A percentile compares a stretch with the other conserved stretches of the same genome.
phyloP scores from a whole-genome alignment of 2,329 filamentous ascomycete species.

The Diaporthe sp. region DNA sequence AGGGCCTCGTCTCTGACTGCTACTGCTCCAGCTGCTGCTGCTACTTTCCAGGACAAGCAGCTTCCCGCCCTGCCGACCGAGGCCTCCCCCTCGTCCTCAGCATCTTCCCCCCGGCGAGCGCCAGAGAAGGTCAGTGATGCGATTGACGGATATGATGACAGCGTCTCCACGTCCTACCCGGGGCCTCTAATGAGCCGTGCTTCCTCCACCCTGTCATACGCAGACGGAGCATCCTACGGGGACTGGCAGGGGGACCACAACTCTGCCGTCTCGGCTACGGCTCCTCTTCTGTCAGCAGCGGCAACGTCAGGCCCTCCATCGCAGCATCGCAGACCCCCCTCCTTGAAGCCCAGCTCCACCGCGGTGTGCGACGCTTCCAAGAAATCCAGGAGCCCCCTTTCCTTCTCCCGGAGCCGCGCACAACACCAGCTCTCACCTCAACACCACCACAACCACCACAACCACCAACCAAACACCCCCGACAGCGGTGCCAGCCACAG shows the following conservation, averaged over 20 bases:
- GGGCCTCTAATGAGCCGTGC: conserved; percentile 25
- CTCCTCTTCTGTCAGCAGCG: conserved; percentile 31
- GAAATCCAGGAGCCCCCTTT: conserved; percentile 37
- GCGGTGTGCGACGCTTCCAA: conserved; percentile 35
- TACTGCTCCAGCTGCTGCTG: not conserved
- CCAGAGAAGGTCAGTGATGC: conserved; percentile 18
- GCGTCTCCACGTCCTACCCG: not conserved
- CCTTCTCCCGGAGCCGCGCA: conserved; percentile 34
- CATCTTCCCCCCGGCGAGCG: conserved; percentile 8
- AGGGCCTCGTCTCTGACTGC: conserved; percentile 2
- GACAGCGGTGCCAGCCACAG: conserved; percentile 23
- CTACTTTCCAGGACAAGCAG: conserved; percentile 16
- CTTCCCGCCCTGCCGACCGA: conserved; percentile 28
- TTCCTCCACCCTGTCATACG: conserved; percentile 29
- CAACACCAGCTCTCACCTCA: conserved; percentile 25
- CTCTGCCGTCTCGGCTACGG: conserved; percentile 32
- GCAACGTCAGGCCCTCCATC: conserved; percentile 23
- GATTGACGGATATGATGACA: conserved; percentile 21
- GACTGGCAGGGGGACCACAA: conserved; percentile 32
- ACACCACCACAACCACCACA: conserved; percentile 21
- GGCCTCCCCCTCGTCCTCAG: conserved; percentile 1
- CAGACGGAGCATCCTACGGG: conserved; percentile 22
- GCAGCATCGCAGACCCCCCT: conserved; percentile 36
- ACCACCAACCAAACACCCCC: conserved; percentile 7
- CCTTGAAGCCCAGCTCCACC: conserved; percentile 35